Conservation (phyloP, 495 filamentous ascomycete genomes). For the Bombardia bombarda region DNA sequence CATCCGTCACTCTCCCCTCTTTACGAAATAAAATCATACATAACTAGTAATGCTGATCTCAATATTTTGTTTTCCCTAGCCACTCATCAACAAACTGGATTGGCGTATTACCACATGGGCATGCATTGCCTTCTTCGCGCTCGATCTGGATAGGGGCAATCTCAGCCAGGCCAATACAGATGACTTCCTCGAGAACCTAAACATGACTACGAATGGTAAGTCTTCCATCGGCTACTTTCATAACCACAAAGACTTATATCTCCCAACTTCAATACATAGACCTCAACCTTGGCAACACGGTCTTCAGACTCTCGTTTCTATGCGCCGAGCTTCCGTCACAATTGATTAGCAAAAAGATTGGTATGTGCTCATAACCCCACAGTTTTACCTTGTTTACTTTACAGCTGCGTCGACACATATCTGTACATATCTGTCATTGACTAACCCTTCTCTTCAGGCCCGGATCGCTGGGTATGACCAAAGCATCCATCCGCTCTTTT, state of each 20-base stretch:
- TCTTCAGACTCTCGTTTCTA: slow-evolving; percentile 62
- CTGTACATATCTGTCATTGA: too few species aligned
- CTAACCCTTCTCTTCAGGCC: too few species aligned
- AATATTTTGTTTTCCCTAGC: too few species aligned
- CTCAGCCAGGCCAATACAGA: slow-evolving; percentile 24
- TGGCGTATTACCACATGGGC: slow-evolving; percentile 17
- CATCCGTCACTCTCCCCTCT: too few species aligned
- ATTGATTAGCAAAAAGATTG: slow-evolving; percentile 60
- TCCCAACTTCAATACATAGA: too few species aligned
- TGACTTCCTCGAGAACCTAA: slow-evolving; percentile 27
- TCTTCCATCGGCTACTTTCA: too few species aligned
- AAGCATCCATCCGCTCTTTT: too few species aligned
- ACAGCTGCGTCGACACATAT: slow-evolving; percentile 37
- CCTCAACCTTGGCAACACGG: slow-evolving; percentile 60
- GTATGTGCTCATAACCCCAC: slow-evolving; percentile 29
- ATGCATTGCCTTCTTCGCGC: slow-evolving; percentile 16
- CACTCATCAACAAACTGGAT: slow-evolving; percentile 22
- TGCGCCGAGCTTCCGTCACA: slow-evolving; percentile 67
- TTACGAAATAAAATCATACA: too few species aligned
- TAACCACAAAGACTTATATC: too few species aligned
- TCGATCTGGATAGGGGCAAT: slow-evolving; percentile 19
- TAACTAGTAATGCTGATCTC: too few species aligned
- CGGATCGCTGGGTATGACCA: too few species aligned
- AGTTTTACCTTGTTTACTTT: background rate
- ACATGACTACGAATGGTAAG: slow-evolving; percentile 14